A percentile compares a stretch with the other conserved stretches of the same genome.
Evolutionary conservation across 306 rosid species (phyloP).

Genomic region (Bauhinia variegata): DNA sequence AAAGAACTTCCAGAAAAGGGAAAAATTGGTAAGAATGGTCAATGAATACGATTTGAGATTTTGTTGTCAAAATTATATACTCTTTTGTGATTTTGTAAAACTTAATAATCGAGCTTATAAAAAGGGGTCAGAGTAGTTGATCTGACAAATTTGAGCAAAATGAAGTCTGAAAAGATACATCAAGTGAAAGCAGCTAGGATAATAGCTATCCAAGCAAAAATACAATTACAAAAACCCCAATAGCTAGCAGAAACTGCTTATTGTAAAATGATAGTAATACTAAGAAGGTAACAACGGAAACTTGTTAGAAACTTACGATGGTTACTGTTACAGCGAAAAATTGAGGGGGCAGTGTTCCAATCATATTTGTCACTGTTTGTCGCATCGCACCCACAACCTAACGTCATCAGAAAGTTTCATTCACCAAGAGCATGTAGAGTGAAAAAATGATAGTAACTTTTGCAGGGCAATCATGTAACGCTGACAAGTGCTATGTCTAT

Average conservation of each 20-base stretch:
- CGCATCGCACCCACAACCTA: conserved; percentile 99
- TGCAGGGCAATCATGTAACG: conserved; percentile 1
- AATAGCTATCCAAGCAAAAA: background rate
- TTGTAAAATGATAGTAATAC: conserved; percentile 11
- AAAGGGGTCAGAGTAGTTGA: background rate
- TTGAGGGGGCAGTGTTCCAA: conserved; percentile 95
- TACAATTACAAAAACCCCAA: conserved; percentile 1
- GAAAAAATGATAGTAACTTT: conserved; percentile 16
- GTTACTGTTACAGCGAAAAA: conserved; percentile 83
- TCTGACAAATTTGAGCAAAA: conserved; percentile 14
- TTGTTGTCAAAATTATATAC: background rate
- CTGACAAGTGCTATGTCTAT: background rate
- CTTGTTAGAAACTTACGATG: conserved; percentile 56
- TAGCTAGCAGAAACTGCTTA: conserved; percentile 17
- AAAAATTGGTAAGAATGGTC: background rate
- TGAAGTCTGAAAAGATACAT: background rate
- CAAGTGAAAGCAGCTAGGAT: conserved; percentile 11
- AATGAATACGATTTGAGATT: background rate
- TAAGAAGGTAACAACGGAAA: background rate
- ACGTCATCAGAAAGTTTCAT: conserved; percentile 4
- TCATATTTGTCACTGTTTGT: conserved; percentile 96
- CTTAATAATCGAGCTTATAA: background rate
- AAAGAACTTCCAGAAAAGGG: background rate
- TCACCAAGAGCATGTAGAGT: background rate
- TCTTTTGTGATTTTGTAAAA: background rate